A percentile compares a stretch with the other conserved stretches of the same genome.
phyloP scores from a whole-genome alignment of 495 filamentous ascomycete species.

The Xeromyces bisporus region DNA sequence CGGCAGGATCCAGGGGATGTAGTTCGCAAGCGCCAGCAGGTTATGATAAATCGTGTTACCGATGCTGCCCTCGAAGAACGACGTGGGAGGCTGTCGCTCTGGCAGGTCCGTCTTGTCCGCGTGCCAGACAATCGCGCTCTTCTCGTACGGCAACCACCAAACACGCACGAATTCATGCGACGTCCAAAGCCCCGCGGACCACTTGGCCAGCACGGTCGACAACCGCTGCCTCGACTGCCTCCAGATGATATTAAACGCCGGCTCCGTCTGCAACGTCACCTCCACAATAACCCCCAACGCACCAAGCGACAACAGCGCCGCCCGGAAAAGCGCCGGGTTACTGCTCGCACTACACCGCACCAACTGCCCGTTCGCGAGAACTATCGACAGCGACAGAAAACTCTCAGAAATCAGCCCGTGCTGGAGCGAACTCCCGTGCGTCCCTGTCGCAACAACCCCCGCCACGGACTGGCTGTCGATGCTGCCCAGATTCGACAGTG shows the following conservation, averaged over 20 bases:
- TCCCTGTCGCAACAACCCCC: conserved; percentile 82
- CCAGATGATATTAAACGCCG: conserved; percentile 70
- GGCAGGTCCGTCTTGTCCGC: conserved; percentile 56
- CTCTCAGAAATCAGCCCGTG: conserved; percentile 74
- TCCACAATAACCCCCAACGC: conserved; percentile 84
- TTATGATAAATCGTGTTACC: conserved; percentile 85
- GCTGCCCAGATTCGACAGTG: conserved; percentile 78
- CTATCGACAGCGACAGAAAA: conserved; percentile 55
- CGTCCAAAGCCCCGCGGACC: conserved; percentile 66
- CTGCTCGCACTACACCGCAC: conserved; percentile 54
- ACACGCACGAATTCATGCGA: conserved; percentile 75
- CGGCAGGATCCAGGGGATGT: conserved; percentile 63
- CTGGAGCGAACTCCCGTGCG: conserved; percentile 70
- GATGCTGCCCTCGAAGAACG: conserved; percentile 63
- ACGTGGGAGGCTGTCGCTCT: conserved; percentile 27
- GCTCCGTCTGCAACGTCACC: conserved; percentile 63
- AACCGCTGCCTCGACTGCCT: conserved; percentile 59
- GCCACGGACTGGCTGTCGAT: conserved; percentile 91
- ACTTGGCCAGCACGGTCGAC: conserved; percentile 45
- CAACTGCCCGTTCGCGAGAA: conserved; percentile 64
- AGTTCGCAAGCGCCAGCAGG: conserved; percentile 60
- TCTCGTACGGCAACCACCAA: conserved; percentile 94
- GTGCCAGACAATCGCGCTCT: conserved; percentile 71
- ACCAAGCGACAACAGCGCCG: conserved; percentile 72
- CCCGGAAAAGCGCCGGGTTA: conserved; percentile 68